phyloP scores from a whole-genome alignment of 2,329 filamentous ascomycete genomes.

The Arthroderma sp. region DNA sequence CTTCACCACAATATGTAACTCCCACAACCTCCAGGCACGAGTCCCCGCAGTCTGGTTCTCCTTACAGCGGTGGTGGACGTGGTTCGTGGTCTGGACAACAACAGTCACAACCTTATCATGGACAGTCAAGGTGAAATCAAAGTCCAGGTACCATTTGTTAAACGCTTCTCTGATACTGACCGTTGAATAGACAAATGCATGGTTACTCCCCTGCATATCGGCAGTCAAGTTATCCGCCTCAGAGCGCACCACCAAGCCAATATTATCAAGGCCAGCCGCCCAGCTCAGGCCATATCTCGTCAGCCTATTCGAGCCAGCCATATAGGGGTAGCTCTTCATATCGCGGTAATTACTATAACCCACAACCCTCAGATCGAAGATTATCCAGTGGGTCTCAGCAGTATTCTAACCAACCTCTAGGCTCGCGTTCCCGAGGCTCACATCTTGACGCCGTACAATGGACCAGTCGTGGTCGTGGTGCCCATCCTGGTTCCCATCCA shows the following conservation, averaged over 20 bases:
- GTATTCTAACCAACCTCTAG: constrained; percentile 27
- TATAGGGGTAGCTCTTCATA: constrained; percentile 46
- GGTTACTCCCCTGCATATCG: constrained; percentile 54
- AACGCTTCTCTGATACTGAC: constrained; percentile 1
- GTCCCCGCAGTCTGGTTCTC: constrained; percentile 51
- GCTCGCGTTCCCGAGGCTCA: constrained; percentile 44
- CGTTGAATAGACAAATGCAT: constrained; percentile 29
- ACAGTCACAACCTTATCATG: constrained; percentile 29
- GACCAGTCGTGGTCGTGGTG: constrained; percentile 47
- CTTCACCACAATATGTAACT: constrained; percentile 48
- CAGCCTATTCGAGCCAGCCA: constrained; percentile 38
- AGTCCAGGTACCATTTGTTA: background rate
- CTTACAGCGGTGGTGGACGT: constrained; percentile 42
- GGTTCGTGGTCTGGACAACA: constrained; percentile 41
- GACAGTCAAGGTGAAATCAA: constrained; percentile 40
- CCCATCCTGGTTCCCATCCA: constrained; percentile 25
- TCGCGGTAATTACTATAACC: constrained; percentile 47
- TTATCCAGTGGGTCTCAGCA: constrained; percentile 38
- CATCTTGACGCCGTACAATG: constrained; percentile 60
- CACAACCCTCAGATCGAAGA: constrained; percentile 32
- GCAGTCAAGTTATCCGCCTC: constrained; percentile 43
- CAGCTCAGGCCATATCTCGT: constrained; percentile 46
- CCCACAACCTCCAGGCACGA: constrained; percentile 45
- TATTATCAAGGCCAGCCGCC: constrained; percentile 45
- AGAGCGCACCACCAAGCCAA: constrained; percentile 43